Evolutionary conservation across 176 grass and related monocot species (phyloP).

Genomic region (Rhynchospora pubera): DNA sequence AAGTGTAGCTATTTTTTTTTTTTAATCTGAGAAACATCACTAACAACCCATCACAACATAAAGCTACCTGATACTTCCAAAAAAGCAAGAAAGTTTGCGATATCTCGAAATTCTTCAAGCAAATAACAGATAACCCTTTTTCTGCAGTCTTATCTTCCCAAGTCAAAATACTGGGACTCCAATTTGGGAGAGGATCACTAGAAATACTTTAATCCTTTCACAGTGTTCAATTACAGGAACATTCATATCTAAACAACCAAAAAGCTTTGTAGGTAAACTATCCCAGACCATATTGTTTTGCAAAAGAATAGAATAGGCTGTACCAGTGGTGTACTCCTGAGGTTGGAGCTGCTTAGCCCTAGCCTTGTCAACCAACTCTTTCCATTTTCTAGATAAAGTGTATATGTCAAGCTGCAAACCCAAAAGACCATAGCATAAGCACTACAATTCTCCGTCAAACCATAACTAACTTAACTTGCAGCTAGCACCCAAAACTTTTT

Average conservation of each 20-base stretch:
- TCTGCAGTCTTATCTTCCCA: neutral
- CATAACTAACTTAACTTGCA: neutral
- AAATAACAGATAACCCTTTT: neutral
- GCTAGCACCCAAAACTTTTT: neutral
- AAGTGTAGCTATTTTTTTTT: too few species aligned
- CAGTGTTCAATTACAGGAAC: neutral
- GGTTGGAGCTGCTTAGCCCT: slow-evolving; percentile 92
- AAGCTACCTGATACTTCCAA: neutral
- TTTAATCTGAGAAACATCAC: too few species aligned
- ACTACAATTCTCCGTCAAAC: neutral
- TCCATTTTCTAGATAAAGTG: slow-evolving; percentile 98
- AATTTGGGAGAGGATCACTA: slow-evolving; percentile 1
- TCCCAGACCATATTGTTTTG: neutral
- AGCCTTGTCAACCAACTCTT: slow-evolving; percentile 90
- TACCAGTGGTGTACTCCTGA: slow-evolving; percentile 94
- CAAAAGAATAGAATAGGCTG: neutral
- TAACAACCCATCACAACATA: neutral
- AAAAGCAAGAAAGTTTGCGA: neutral
- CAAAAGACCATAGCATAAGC: slow-evolving; percentile 19
- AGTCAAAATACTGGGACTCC: neutral
- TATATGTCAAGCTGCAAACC: slow-evolving; percentile 81
- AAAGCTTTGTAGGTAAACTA: neutral
- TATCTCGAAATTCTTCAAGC: too few species aligned
- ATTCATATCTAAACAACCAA: neutral
- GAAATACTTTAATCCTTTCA: neutral